Evolutionary conservation across 169 alveolate genomes (phyloP).

Genomic region (Plasmodium blacklocki): DNA sequence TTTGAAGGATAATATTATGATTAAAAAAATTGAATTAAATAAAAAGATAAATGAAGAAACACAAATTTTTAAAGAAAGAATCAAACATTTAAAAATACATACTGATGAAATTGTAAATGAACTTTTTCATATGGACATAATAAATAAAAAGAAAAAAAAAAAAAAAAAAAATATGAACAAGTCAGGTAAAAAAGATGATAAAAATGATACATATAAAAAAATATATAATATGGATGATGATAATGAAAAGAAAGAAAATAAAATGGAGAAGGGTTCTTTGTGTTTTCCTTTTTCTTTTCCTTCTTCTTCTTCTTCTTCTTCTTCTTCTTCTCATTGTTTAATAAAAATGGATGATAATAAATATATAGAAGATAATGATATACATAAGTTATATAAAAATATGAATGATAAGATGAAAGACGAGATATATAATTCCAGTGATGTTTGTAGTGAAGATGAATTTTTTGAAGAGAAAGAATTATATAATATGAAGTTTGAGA

Average conservation of each 20-base stretch:
- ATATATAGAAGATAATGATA: not conserved
- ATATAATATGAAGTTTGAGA: not conserved
- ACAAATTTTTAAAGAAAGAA: constrained; percentile 12
- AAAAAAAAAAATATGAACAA: not conserved
- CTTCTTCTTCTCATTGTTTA: no score
- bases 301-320: not conserved
- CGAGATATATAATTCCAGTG: not conserved
- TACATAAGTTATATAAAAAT: not conserved
- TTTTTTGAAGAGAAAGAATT: not conserved
- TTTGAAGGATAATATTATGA: constrained; percentile 4
- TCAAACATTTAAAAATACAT: not conserved
- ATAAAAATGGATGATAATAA: not conserved
- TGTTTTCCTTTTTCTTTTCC: no score
- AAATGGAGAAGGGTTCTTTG: no score
- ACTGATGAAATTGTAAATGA: not conserved
- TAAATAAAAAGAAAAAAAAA: not conserved
- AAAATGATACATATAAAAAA: not conserved
- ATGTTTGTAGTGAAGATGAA: not conserved
- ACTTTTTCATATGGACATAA: not conserved
- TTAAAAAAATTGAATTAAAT: constrained; percentile 10
- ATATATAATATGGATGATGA: not conserved
- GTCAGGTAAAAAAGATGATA: not conserved
- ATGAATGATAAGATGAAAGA: not conserved
- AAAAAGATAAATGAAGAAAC: constrained; percentile 31
- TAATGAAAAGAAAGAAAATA: not conserved